These are phyloP conservation scores for Fusarium keratoplasticum DNA, from an alignment of 2,329 filamentous ascomycete species.

Conservation along the genomic window DNA sequence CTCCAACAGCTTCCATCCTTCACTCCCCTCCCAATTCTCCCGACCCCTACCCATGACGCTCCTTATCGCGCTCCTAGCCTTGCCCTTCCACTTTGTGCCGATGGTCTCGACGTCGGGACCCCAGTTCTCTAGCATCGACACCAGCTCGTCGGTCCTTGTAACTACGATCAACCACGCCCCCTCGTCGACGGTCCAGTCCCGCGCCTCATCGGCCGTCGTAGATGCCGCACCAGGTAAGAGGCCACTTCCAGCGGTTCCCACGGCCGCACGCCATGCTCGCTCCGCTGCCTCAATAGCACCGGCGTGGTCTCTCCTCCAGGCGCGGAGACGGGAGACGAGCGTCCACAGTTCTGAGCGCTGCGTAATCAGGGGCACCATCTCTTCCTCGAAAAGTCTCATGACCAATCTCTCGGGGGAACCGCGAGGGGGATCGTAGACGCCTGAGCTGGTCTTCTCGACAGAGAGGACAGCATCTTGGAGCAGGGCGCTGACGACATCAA, in stretches of 20 bases:
- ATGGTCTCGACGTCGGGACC: constrained; percentile 74
- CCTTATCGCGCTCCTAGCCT: constrained; percentile 85
- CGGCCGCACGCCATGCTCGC: constrained; percentile 85
- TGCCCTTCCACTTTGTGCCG: constrained; percentile 86
- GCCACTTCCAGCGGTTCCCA: constrained; percentile 61
- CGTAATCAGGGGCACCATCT: constrained; percentile 87
- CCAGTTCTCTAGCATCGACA: constrained; percentile 85
- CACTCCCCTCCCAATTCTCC: constrained; percentile 83
- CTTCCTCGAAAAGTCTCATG: constrained; percentile 78
- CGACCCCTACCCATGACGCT: constrained; percentile 86
- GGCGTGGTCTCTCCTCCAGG: constrained; percentile 77
- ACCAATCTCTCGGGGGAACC: constrained; percentile 73
- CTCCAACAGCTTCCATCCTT: constrained; percentile 73
- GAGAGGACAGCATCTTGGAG: constrained; percentile 75
- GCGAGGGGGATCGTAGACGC: constrained; percentile 56
- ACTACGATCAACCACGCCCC: constrained; percentile 79
- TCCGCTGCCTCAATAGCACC: constrained; percentile 87
- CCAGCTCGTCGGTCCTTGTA: constrained; percentile 81
- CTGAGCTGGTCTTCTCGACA: constrained; percentile 47
- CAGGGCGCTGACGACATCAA: constrained; percentile 76
- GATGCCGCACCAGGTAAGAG: constrained; percentile 57
- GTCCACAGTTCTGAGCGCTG: constrained; percentile 81
- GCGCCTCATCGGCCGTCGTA: constrained; percentile 45
- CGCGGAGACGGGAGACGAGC: constrained; percentile 76
- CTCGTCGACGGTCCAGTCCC: constrained; percentile 63